A percentile compares a stretch with the other conserved stretches of the same genome.
Evolutionary conservation across 495 filamentous ascomycete genomes (phyloP).

Genomic region (Viridothelium virens): DNA sequence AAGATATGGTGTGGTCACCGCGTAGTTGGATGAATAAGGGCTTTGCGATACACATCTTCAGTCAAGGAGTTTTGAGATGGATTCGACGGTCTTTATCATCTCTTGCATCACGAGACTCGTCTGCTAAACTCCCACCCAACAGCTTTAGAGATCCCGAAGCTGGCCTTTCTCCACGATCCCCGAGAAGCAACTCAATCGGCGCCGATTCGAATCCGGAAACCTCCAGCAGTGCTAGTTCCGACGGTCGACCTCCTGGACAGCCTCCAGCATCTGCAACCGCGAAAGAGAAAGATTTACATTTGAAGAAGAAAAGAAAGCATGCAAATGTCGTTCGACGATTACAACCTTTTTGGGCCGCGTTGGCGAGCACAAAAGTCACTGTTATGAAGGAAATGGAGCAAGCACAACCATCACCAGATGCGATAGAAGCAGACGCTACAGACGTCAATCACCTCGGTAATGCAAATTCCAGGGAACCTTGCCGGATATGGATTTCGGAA

Average conservation of each 20-base stretch:
- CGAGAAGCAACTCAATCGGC: constrained; percentile 21
- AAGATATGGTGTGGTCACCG: background rate
- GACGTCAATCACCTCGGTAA: constrained; percentile 74
- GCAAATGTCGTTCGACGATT: constrained; percentile 79
- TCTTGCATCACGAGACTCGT: constrained; percentile 16
- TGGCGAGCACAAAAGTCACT: constrained; percentile 89
- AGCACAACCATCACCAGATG: constrained; percentile 67
- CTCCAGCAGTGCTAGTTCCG: constrained; percentile 43
- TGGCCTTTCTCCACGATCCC: constrained; percentile 18
- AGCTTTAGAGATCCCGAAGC: constrained; percentile 32
- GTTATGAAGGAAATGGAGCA: constrained; percentile 88
- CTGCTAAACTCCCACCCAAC: constrained; percentile 25
- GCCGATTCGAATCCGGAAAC: constrained; percentile 38
- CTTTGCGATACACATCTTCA: constrained; percentile 81
- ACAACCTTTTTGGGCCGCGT: constrained; percentile 89
- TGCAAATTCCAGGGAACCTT: constrained; percentile 65
- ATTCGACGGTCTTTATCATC: constrained; percentile 30
- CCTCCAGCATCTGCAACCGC: constrained; percentile 44
- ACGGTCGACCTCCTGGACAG: constrained; percentile 45
- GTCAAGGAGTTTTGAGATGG: constrained; percentile 59
- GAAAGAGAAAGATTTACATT: constrained; percentile 50
- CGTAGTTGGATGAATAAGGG: constrained; percentile 28
- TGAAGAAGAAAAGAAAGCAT: constrained; percentile 81
- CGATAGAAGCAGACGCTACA: constrained; percentile 62
- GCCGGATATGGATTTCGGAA: constrained; percentile 79